A percentile compares a stretch with the other conserved stretches of the same genome.
These are phyloP conservation scores for Boechera divaricarpa DNA, from an alignment of 345 rosid genomes.

Conservation along the genomic window DNA sequence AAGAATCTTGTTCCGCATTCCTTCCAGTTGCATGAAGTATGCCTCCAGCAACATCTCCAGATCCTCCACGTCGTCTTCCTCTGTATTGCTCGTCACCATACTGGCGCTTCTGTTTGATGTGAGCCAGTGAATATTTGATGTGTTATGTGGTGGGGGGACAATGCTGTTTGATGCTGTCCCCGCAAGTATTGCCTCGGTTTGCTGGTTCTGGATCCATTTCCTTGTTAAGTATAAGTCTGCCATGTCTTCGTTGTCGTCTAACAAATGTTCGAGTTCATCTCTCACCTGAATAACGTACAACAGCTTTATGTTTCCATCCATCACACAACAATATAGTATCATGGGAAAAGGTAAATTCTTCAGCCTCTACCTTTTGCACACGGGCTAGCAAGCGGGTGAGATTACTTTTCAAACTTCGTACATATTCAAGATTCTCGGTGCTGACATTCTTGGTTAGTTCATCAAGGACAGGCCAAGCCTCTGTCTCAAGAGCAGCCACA, in stretches of 20 bases:
- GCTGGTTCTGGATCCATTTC: constrained; percentile 81
- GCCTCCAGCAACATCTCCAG: constrained; percentile 95
- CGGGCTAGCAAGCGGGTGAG: constrained; percentile 90
- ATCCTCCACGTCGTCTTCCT: constrained; percentile 80
- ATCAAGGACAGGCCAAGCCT: constrained; percentile 89
- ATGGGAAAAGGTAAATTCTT: background rate
- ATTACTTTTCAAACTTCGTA: constrained; percentile 86
- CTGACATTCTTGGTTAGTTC: constrained; percentile 89
- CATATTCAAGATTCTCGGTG: constrained; percentile 92
- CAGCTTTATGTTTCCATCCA: background rate
- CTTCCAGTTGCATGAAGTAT: constrained; percentile 94
- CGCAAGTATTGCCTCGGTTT: constrained; percentile 60
- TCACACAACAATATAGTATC: constrained; percentile 7
- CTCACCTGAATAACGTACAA: constrained; percentile 62
- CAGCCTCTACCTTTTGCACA: constrained; percentile 75
- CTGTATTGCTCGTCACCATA: constrained; percentile 58
- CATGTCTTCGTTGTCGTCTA: constrained; percentile 94
- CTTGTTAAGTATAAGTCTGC: constrained; percentile 79
- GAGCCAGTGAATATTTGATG: constrained; percentile 50
- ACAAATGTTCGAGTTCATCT: constrained; percentile 84
- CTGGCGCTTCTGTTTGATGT: constrained; percentile 72
- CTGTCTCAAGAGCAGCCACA: constrained; percentile 76
- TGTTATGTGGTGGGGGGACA: constrained; percentile 40
- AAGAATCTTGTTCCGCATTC: constrained; percentile 88
- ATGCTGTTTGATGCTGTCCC: constrained; percentile 55